These are phyloP conservation scores for Zymoseptoria brevis DNA, from an alignment of 2,329 filamentous ascomycete species.

Conservation along the genomic window DNA sequence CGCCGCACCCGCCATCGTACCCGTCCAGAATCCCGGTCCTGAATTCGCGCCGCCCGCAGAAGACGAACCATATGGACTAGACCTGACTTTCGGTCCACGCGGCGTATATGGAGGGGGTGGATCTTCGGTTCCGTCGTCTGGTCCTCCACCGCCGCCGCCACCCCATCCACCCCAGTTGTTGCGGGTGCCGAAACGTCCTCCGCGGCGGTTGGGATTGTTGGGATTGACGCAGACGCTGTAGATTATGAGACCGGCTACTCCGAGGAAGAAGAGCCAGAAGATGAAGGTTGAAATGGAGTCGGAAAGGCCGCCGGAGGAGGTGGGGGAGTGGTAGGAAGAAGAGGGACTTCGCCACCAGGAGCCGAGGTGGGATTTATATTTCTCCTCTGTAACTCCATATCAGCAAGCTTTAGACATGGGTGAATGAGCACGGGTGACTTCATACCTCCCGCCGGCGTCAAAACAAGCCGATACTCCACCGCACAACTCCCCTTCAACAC, in stretches of 20 bases:
- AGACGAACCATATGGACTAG: slow-evolving; percentile 4
- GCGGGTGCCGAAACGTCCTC: slow-evolving; percentile 5
- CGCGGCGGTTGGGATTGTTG: slow-evolving; percentile 4
- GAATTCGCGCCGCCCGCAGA: slow-evolving; percentile 4
- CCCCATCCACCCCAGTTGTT: slow-evolving; percentile 18
- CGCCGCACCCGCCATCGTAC: slow-evolving; percentile 45
- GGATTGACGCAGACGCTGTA: slow-evolving; percentile 23
- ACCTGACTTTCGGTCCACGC: slow-evolving; percentile 9
- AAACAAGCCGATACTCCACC: slow-evolving; percentile 73
- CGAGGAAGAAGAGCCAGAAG: slow-evolving; percentile 13
- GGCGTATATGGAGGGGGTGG: slow-evolving; percentile 44
- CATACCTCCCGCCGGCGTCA: slow-evolving; percentile 69
- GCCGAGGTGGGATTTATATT: not conserved
- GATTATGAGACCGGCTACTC: slow-evolving; percentile 23
- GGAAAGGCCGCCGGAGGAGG: not conserved
- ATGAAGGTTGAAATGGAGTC: not conserved
- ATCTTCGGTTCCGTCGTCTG: slow-evolving; percentile 40
- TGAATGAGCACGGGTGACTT: not conserved
- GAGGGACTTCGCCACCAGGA: not conserved
- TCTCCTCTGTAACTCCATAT: not conserved
- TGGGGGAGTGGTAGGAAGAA: not conserved
- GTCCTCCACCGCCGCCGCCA: slow-evolving; percentile 36
- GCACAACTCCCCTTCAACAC: slow-evolving; percentile 89
- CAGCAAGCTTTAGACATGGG: no score
- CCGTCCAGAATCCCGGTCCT: slow-evolving; percentile 64